These are phyloP conservation scores for Cicer yamashitae DNA, from an alignment of 306 rosid species.

Conservation along the genomic window DNA sequence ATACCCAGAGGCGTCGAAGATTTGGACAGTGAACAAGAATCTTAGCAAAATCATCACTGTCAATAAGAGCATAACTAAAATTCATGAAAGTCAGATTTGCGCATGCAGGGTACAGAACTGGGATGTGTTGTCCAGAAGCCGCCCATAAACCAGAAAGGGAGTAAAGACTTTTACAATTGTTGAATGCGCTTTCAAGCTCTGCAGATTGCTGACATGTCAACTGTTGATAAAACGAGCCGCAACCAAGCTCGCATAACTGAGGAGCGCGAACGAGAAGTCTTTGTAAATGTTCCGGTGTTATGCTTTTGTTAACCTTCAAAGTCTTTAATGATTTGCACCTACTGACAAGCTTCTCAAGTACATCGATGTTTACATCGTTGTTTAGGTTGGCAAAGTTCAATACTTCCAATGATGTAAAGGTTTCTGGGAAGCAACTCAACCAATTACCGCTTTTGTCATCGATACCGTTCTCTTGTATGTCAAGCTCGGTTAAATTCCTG, in stretches of 20 bases:
- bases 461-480: conserved; percentile 80
- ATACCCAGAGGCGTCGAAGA: conserved; percentile 82
- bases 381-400: conserved; percentile 72
- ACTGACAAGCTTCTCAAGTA: conserved; percentile 76
- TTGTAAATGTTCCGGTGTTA: conserved; percentile 67
- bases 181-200: conserved; percentile 69
- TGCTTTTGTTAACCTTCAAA: conserved; percentile 71
- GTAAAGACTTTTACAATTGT: conserved; percentile 64
- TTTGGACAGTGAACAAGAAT: conserved; percentile 71
- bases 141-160: conserved; percentile 83
- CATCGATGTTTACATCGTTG: conserved; percentile 61
- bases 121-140: conserved; percentile 58
- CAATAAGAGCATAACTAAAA: conserved; percentile 70
- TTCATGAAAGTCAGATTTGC: conserved; percentile 73
- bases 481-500: conserved; percentile 84
- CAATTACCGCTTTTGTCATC: conserved; percentile 74
- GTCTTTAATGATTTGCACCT: conserved; percentile 76
- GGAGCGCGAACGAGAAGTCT: conserved; percentile 66
- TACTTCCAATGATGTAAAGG: conserved; percentile 75
- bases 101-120: conserved; percentile 72
- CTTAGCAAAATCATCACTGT: conserved; percentile 62
- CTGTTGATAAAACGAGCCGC: conserved; percentile 71
- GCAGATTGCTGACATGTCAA: conserved; percentile 59
- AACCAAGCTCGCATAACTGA: conserved; percentile 72
- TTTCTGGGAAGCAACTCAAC: conserved; percentile 86